A percentile compares a stretch with the other conserved stretches of the same genome.
Evolutionary conservation across 176 grass and related monocot genomes (phyloP).

Genomic region (Saccharum spontaneum): DNA sequence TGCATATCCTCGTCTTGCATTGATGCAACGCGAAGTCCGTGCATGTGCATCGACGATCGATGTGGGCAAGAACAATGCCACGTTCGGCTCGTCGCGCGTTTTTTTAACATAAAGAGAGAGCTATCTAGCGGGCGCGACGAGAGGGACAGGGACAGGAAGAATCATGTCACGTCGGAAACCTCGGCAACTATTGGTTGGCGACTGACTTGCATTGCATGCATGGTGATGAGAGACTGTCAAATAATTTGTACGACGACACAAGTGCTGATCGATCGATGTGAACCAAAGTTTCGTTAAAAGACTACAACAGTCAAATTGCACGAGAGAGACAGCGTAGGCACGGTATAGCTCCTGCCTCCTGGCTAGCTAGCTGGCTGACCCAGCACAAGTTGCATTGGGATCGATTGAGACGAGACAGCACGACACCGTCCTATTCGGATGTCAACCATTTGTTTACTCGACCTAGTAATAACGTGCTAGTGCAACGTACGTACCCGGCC

Average conservation of each 20-base stretch:
- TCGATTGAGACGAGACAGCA: not conserved
- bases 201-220: not conserved
- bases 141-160: not conserved
- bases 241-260: not conserved
- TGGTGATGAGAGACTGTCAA: not conserved
- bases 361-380: too few relatives aligned
- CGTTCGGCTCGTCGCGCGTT: too few relatives aligned
- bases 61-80: too few relatives aligned
- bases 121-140: not conserved
- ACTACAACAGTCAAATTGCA: not conserved
- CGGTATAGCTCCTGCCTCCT: not conserved
- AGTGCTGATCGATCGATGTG: not conserved
- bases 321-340: not conserved
- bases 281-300: constrained; percentile 22
- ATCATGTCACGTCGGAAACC: constrained; percentile 14
- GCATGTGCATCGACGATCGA: too few relatives aligned
- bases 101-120: not conserved
- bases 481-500: not conserved
- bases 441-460: not conserved
- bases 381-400: not conserved
- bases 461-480: not conserved
- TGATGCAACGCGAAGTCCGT: too few relatives aligned
- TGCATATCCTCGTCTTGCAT: too few relatives aligned
- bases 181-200: not conserved
- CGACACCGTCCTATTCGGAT: not conserved